Evolutionary conservation across 345 rosid genomes (phyloP).

Genomic region (Sisymbrium irio): DNA sequence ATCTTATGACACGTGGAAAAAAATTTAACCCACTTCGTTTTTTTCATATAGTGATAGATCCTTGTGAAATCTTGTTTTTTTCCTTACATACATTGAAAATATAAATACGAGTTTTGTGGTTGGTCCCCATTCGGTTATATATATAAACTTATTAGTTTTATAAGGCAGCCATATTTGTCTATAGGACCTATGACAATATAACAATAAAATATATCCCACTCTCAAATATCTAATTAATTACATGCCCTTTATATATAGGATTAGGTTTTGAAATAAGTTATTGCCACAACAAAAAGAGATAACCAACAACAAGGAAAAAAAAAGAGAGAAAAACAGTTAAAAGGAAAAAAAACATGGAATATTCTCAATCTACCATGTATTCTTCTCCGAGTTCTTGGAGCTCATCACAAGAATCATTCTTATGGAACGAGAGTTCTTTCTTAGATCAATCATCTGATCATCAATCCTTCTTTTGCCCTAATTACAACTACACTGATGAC

Average conservation of each 20-base stretch:
- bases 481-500: slow-evolving; percentile 43
- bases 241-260: slow-evolving; percentile 28
- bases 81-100: not conserved
- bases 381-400: slow-evolving; percentile 38
- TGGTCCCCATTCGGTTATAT: slow-evolving; percentile 23
- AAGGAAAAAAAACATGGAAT: slow-evolving; percentile 16
- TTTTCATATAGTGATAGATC: slow-evolving; percentile 14
- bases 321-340: not conserved
- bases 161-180: slow-evolving; percentile 39
- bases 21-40: slow-evolving; percentile 26
- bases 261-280: slow-evolving; percentile 24
- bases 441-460: slow-evolving; percentile 28
- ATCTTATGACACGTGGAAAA: slow-evolving; percentile 25
- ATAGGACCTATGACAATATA: slow-evolving; percentile 12
- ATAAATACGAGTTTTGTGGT: not conserved
- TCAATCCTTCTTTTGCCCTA: slow-evolving; percentile 38
- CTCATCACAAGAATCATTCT: slow-evolving; percentile 42
- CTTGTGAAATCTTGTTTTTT: slow-evolving; percentile 21
- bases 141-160: slow-evolving; percentile 8
- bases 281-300: slow-evolving; percentile 18
- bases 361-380: slow-evolving; percentile 32
- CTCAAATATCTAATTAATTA: slow-evolving; percentile 13
- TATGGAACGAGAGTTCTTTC: slow-evolving; percentile 42
- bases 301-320: not conserved
- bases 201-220: slow-evolving; percentile 28